Evolutionary conservation across 768 basidiomycete species (phyloP), one percentile per base, ranked within the genome.

Genomic region (Auriscalpium microsporum): DNA sequence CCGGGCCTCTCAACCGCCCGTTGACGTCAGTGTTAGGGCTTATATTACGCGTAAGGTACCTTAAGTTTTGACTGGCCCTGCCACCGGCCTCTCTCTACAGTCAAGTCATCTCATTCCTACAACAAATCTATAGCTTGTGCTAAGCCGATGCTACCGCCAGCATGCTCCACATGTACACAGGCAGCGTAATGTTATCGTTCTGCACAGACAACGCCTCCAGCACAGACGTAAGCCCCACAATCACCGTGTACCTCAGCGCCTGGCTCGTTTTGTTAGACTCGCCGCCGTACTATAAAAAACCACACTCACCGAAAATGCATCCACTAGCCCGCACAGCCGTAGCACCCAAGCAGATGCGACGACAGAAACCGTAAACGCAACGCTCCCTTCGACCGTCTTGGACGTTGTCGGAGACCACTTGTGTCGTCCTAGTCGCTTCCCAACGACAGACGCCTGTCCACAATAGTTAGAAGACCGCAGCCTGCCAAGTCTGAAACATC

Each of bases 181-280:
- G 95, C 58, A 99, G 75, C 44, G 90, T 92, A 61, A 99, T 76
- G 71, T 99, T 99, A 72, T 99, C 96, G 71, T 98, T 98, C 72
- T 99, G 96, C 66, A 87, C 86, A 17, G 91, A 92, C 55, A 94
- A 70, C 14, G 93, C 96, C 72, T 99, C 96, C 60, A 98, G 76
- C 45, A 90, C 68, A 3, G 84, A 83, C 4, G 88, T 77, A 44
- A 88, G 65, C n/a, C 71, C 68, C 33, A 84, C 77, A 34, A 87
- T 83, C 46, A 77, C 62, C 13, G 76, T 68, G 68, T 94, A 98
- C 23, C 84, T 77, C 46, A 72, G 59, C 47, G 79, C 79, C 93
- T 94, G 69, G 55, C 3, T 35, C 17, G 46, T 21, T 21, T 10
- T 14, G 28, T 55, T 33, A 61, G 34, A 60, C 50, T 49, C 51